phyloP scores from a whole-genome alignment of 345 rosid genomes.

The Citrus unshiu region DNA sequence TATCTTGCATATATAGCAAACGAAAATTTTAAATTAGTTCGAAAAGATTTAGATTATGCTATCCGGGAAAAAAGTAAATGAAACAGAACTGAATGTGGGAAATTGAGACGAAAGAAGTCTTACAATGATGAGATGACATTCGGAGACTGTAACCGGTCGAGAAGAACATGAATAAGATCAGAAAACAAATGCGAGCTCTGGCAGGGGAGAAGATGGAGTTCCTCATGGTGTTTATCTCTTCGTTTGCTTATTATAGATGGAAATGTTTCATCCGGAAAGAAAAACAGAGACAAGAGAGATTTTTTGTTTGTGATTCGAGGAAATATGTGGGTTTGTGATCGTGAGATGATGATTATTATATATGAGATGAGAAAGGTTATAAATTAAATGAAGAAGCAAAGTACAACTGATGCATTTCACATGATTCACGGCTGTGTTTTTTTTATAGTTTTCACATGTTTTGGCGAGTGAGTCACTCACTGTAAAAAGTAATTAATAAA shows the following conservation, averaged over 20 bases:
- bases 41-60: background rate
- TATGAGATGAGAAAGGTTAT: background rate
- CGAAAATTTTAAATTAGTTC: background rate
- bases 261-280: background rate
- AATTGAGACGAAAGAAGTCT: background rate
- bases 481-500: no score
- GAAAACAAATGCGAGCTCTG: conserved; percentile 12
- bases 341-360: no score
- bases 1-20: background rate
- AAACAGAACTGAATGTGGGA: background rate
- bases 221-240: background rate
- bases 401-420: conserved; percentile 45
- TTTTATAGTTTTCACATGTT: conserved; percentile 37
- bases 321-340: background rate
- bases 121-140: background rate
- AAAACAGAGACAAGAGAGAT: background rate
- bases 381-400: background rate
- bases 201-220: background rate
- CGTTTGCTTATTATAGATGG: background rate
- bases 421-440: conserved; percentile 60
- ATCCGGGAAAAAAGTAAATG: background rate
- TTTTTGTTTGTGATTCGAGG: background rate
- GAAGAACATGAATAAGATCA: conserved; percentile 16
- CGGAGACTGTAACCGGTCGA: background rate
- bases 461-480: conserved; percentile 12